Evolutionary conservation across 2,329 filamentous ascomycete species (phyloP).

Genomic region (Diaporthe humulicola): DNA sequence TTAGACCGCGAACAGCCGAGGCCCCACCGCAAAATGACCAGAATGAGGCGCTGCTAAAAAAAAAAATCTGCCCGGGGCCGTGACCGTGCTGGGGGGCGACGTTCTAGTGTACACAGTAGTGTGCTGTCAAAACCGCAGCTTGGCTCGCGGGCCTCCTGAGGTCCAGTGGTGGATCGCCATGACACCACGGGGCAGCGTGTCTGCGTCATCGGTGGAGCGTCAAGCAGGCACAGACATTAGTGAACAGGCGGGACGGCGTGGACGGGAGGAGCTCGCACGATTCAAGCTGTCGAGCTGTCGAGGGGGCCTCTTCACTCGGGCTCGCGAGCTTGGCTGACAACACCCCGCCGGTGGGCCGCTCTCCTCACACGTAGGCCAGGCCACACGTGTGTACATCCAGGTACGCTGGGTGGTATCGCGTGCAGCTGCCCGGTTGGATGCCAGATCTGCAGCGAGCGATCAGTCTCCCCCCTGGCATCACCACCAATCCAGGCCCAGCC

Average conservation of each 20-base stretch:
- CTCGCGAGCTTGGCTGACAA: constrained; percentile 15
- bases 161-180: constrained; percentile 9
- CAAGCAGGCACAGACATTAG: constrained; percentile 1
- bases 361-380: neutral
- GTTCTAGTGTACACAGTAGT: constrained; percentile 19
- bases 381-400: neutral
- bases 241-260: neutral
- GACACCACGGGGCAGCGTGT: constrained; percentile 14
- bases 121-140: constrained; percentile 16
- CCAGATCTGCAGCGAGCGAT: constrained; percentile 24
- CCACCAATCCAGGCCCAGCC: constrained; percentile 36
- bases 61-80: constrained; percentile 10
- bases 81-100: constrained; percentile 6
- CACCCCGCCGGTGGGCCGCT: neutral
- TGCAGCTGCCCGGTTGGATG: constrained; percentile 19
- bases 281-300: constrained; percentile 13
- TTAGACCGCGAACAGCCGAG: constrained; percentile 30
- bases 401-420: neutral
- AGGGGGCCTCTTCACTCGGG: neutral
- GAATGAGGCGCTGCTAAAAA: constrained; percentile 10
- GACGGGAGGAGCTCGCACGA: constrained; percentile 15
- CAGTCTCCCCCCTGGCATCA: constrained; percentile 10
- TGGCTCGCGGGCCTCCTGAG: neutral
- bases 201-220: constrained; percentile 23
- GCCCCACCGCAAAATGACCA: constrained; percentile 9